Conservation (phyloP, 495 filamentous ascomycete species). For the Cercophora newfieldiana region DNA sequence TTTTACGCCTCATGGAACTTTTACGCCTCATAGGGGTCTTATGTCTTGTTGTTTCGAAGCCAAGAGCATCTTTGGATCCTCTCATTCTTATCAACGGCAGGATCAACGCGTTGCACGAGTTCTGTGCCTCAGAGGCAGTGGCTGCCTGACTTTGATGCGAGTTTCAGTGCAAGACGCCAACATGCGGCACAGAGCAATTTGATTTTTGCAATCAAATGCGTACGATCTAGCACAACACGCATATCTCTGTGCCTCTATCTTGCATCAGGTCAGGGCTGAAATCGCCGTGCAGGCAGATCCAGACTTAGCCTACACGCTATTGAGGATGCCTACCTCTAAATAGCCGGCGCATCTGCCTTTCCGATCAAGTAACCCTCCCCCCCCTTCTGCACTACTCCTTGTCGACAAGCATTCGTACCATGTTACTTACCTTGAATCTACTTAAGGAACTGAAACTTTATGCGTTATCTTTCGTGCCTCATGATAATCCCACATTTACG, state of each 20-base stretch:
- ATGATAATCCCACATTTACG: too few relatives aligned
- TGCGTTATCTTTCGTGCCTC: background rate
- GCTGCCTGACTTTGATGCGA: too few relatives aligned
- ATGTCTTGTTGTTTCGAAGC: too few relatives aligned
- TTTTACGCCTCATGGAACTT: too few relatives aligned
- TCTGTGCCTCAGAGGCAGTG: too few relatives aligned
- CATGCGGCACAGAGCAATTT: too few relatives aligned
- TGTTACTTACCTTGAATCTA: background rate
- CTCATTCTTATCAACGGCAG: too few relatives aligned
- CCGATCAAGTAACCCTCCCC: background rate
- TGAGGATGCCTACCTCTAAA: background rate
- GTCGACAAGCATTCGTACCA: background rate
- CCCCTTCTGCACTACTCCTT: background rate
- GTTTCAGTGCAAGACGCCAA: too few relatives aligned
- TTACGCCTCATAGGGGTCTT: too few relatives aligned
- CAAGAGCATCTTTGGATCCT: too few relatives aligned
- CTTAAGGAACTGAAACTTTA: background rate
- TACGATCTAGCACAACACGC: background rate
- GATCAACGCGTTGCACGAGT: too few relatives aligned
- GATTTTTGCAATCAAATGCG: too few relatives aligned
- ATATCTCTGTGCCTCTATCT: constrained; percentile 4
- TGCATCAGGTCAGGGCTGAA: background rate
- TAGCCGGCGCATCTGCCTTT: background rate
- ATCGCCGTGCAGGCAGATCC: background rate
- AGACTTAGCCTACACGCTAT: background rate